Base-by-base conservation (phyloP, 2,329 filamentous ascomycete genomes). In the Neopestalotiopsis sp. region DNA sequence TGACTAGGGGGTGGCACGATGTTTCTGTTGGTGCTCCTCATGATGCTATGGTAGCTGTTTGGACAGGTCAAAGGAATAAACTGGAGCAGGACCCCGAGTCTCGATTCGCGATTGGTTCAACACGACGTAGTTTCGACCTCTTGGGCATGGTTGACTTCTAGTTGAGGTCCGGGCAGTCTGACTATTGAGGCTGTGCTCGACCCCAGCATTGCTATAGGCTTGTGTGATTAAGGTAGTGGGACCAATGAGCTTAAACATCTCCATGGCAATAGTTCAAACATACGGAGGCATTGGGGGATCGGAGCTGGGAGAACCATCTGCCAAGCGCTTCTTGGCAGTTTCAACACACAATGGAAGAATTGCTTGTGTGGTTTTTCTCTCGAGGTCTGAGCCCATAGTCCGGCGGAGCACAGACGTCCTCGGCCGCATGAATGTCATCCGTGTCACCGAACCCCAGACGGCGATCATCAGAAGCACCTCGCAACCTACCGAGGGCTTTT, bases 281-380 rank as follows among this genome's bases (percentile, higher is more conserved):
- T 32, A 32, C 7, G n/a, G 14, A 10, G 17, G 30, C 13, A n/a
- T 34, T 13, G 62, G 13, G 30, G 62, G 62, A 65, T 53, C 38
- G 30, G 62, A 65, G 40, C 40, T 53, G 17, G 63, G 42, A 67
- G 17, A 24, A n/a, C 28, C 34, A 28, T 20, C 34, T 42, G 65
- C 53, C 65, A 67, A 67, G 53, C n/a, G 12, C 40, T 57, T 61
- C 65, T 67, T 67, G 65, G 65, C 65, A 67, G 65, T 67, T 61
- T 67, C 65, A 67, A 40, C 17, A n/a, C n/a, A 24, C 30, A 17
- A 45, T 28, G 6, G 12, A 53, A 17, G 6, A 20, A n/a, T 24
- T 53, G 65, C 57, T 34, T 64, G 61, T 17, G 20, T 45, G n/a
- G 61, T 53, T 64, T 38, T 53, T 32, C 42, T 32, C n/a, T 64